phyloP scores from a whole-genome alignment of 2,329 filamentous ascomycete species.

The Cytospora paraplurivora region DNA sequence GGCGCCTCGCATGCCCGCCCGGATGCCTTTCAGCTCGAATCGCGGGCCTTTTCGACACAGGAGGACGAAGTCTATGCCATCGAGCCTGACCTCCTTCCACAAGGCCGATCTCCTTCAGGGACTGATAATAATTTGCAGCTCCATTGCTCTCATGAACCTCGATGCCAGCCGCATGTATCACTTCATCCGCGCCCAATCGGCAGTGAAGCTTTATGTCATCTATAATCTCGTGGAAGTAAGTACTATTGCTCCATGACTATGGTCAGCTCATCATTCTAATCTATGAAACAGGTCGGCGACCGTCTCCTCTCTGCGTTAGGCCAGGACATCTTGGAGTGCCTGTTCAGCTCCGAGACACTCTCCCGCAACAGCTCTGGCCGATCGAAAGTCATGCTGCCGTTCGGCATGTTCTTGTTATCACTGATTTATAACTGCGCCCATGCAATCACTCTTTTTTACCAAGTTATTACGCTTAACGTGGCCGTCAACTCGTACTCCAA shows the following conservation, averaged over 20 bases:
- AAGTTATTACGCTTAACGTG: slow-evolving; percentile 96
- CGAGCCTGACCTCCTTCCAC: slow-evolving; percentile 80
- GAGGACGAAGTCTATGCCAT: slow-evolving; percentile 81
- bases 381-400: slow-evolving; percentile 84
- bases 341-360: slow-evolving; percentile 90
- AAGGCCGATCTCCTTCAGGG: slow-evolving; percentile 96
- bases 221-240: slow-evolving; percentile 90
- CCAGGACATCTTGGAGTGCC: slow-evolving; percentile 93
- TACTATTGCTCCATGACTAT: not conserved
- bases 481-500: slow-evolving; percentile 99
- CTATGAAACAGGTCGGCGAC: slow-evolving; percentile 65
- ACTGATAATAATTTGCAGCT: slow-evolving; percentile 82
- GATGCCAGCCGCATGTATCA: slow-evolving; percentile 99
- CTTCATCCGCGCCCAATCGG: slow-evolving; percentile 91
- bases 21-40: slow-evolving; percentile 38
- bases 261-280: slow-evolving; percentile 1
- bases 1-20: slow-evolving; percentile 1
- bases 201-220: slow-evolving; percentile 98
- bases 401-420: slow-evolving; percentile 88
- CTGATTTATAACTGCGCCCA: slow-evolving; percentile 87
- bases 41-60: slow-evolving; percentile 59
- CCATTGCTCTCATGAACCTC: slow-evolving; percentile 80
- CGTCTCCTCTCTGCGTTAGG: slow-evolving; percentile 87
- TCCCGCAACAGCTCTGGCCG: slow-evolving; percentile 85
- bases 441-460: slow-evolving; percentile 87